Evolutionary conservation across 1,139 yeast genomes (phyloP).

Genomic region (Sugiyamaella pinicola): DNA sequence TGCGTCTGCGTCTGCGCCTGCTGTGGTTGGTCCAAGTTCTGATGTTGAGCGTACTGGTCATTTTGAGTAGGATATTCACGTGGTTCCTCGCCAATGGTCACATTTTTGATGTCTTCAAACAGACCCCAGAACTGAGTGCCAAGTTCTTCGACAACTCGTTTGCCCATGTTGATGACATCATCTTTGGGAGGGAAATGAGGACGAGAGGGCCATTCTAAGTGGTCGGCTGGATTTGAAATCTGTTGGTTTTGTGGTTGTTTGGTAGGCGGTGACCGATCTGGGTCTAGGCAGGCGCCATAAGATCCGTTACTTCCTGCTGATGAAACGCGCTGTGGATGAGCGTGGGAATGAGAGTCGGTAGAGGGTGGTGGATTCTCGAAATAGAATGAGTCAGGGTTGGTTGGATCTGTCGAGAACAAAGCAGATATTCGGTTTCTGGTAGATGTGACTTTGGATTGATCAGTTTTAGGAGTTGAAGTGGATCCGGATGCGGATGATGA

Average conservation of each 20-base stretch:
- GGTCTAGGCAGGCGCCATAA: constrained; percentile 24
- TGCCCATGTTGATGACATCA: constrained; percentile 40
- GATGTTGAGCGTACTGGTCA: constrained; percentile 7
- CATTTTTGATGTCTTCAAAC: constrained; percentile 41
- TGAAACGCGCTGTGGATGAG: constrained; percentile 6
- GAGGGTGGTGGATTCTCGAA: not conserved
- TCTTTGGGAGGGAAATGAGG: constrained; percentile 33
- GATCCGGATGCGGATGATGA: not conserved
- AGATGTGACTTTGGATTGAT: constrained; percentile 6
- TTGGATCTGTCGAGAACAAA: constrained; percentile 2
- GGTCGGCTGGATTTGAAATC: not conserved
- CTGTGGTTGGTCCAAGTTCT: constrained; percentile 5
- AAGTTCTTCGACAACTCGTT: constrained; percentile 42
- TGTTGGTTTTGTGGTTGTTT: not conserved
- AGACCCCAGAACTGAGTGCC: constrained; percentile 44
- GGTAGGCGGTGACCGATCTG: constrained; percentile 21
- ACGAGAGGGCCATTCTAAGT: constrained; percentile 12
- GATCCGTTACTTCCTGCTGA: constrained; percentile 17
- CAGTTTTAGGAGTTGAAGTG: not conserved
- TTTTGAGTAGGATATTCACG: constrained; percentile 22
- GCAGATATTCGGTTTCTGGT: constrained; percentile 8
- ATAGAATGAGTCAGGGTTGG: not conserved
- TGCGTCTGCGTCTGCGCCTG: not conserved
- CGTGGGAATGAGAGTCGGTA: not conserved
- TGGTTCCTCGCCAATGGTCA: constrained; percentile 39